Percentiles rank a stretch among this genome's conserved stretches.
Evolutionary conservation across 148 eudicot genomes (phyloP).

Genomic region (Arctostaphylos glauca): DNA sequence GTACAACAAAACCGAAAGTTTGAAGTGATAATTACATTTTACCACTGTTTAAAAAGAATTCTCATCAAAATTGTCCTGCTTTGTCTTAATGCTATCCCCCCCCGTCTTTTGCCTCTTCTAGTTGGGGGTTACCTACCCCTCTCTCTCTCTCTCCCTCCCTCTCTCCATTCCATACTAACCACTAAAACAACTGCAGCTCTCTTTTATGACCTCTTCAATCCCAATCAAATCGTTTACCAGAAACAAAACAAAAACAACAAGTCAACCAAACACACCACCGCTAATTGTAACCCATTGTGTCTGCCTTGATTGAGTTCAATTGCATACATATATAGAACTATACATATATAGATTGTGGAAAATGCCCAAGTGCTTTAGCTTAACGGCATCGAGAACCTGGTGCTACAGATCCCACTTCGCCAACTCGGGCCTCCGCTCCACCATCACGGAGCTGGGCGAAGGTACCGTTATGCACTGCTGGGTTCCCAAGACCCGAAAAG

Average conservation of each 20-base stretch:
- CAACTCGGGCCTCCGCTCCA: conserved; percentile 57
- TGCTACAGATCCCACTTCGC: conserved; percentile 42
- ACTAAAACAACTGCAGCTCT: background rate
- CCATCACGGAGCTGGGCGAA: conserved; percentile 56
- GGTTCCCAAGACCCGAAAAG: conserved; percentile 56
- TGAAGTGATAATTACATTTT: too few relatives aligned
- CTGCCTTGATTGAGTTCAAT: background rate
- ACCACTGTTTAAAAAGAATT: too few relatives aligned
- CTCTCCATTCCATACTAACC: background rate
- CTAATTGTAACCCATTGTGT: background rate
- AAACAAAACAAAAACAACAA: background rate
- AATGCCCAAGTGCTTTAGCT: conserved; percentile 66
- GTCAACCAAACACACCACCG: background rate
- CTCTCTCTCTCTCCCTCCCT: background rate
- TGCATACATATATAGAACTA: background rate
- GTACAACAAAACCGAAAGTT: too few relatives aligned
- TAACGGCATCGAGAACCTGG: conserved; percentile 43
- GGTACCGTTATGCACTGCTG: conserved; percentile 80
- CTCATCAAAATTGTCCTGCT: too few relatives aligned
- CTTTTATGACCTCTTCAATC: too few relatives aligned
- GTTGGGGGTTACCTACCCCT: background rate
- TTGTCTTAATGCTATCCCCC: too few relatives aligned
- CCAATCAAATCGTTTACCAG: too few relatives aligned
- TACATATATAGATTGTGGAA: background rate
- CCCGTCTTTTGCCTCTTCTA: too few relatives aligned